Percentiles rank a stretch among this genome's conserved stretches.
Evolutionary conservation across 371 early-diverging fungal genomes (phyloP).

Genomic region (Haplosporangium sp.): DNA sequence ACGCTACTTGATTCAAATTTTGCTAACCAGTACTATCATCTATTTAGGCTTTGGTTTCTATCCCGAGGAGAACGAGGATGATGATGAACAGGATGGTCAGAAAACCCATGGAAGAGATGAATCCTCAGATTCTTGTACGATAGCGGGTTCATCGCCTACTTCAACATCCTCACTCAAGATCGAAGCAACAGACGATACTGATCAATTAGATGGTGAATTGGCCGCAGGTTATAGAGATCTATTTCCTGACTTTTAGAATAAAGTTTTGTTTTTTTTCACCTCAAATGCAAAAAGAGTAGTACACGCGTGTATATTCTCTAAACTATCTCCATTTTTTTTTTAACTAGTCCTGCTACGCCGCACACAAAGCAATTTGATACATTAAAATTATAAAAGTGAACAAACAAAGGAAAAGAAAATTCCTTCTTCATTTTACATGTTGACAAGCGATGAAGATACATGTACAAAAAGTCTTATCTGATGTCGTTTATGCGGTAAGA

Average conservation of each 20-base stretch:
- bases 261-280: constrained; percentile 2
- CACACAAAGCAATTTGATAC: too few relatives aligned
- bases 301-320: neutral
- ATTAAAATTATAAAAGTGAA: too few relatives aligned
- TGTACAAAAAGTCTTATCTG: too few relatives aligned
- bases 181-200: neutral
- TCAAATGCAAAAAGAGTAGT: too few relatives aligned
- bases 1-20: neutral
- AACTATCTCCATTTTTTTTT: too few relatives aligned
- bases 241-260: constrained; percentile 31
- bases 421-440: neutral
- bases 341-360: too few relatives aligned
- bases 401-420: neutral
- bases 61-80: constrained; percentile 47
- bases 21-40: neutral
- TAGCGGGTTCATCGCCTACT: constrained; percentile 8
- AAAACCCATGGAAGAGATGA: constrained; percentile 10
- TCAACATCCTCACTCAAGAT: constrained; percentile 3
- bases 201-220: constrained; percentile 15
- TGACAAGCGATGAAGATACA: neutral
- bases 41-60: constrained; percentile 50
- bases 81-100: constrained; percentile 22
- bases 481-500: neutral
- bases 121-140: constrained; percentile 4
- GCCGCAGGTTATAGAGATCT: constrained; percentile 17